These are phyloP conservation scores for Exophiala sp. DNA, from an alignment of 2,329 filamentous ascomycete genomes.

Conservation along the genomic window DNA sequence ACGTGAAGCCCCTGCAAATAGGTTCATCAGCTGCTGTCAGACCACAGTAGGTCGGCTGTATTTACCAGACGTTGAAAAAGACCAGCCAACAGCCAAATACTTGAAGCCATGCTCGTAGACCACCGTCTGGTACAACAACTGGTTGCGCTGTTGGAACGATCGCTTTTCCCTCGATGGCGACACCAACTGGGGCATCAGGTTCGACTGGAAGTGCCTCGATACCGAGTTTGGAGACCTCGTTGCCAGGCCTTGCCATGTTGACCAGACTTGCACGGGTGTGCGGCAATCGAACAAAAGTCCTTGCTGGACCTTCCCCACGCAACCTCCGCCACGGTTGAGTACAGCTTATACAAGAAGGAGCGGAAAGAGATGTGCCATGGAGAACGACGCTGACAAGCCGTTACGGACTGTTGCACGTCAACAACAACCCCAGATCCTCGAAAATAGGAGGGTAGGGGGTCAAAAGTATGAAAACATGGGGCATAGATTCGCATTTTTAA, in stretches of 20 bases:
- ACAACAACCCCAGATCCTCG: too few species aligned
- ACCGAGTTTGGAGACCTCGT: constrained; percentile 8
- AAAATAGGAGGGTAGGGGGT: too few species aligned
- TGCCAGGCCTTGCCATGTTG: constrained; percentile 7
- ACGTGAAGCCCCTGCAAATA: constrained; percentile 24
- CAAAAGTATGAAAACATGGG: too few species aligned
- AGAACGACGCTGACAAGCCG: too few species aligned
- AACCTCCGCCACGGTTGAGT: neutral
- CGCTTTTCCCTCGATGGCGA: constrained; percentile 11
- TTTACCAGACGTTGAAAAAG: constrained; percentile 69
- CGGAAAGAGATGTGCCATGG: too few species aligned
- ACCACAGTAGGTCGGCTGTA: constrained; percentile 61
- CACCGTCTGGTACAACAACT: constrained; percentile 65
- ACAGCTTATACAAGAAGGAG: too few species aligned
- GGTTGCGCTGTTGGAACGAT: constrained; percentile 8
- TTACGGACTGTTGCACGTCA: too few species aligned
- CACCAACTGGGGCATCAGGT: constrained; percentile 1
- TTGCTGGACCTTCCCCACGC: neutral
- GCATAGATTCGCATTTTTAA: neutral
- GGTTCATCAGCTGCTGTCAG: neutral
- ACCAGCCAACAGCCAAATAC: constrained; percentile 78
- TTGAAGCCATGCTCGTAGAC: constrained; percentile 72
- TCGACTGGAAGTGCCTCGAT: constrained; percentile 10
- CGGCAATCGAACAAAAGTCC: neutral
- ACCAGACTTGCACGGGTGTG: too few species aligned